phyloP scores from a whole-genome alignment of 192 early-diverging fungal species.

The Coemansia sp. region DNA sequence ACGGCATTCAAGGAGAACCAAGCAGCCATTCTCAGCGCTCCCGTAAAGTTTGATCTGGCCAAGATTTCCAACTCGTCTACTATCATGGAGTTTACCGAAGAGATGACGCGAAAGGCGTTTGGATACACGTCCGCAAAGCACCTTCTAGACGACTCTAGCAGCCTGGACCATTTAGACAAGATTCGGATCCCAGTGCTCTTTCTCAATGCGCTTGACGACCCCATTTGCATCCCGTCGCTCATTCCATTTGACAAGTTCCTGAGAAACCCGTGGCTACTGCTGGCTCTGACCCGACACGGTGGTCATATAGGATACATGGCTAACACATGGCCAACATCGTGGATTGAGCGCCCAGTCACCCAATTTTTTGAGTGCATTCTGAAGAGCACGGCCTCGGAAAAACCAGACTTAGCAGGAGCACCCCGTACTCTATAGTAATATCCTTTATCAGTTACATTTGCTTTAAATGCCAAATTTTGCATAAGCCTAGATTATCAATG shows the following conservation, averaged over 20 bases:
- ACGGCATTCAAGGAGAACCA: conserved; percentile 45
- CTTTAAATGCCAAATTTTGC: too few species aligned
- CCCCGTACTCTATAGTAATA: too few species aligned
- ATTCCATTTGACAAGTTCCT: conserved; percentile 72
- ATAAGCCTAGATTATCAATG: too few species aligned
- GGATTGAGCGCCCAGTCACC: conserved; percentile 46
- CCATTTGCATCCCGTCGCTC: conserved; percentile 65
- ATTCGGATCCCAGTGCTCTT: conserved; percentile 80
- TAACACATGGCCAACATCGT: conserved; percentile 38
- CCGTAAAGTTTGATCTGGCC: conserved; percentile 45
- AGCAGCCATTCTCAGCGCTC: conserved; percentile 45
- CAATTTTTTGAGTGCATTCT: conserved; percentile 47
- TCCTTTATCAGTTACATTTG: too few species aligned
- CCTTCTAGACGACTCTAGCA: conserved; percentile 70
- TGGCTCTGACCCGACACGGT: conserved; percentile 76
- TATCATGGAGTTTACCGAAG: conserved; percentile 84
- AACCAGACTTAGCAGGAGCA: not conserved
- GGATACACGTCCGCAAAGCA: conserved; percentile 81
- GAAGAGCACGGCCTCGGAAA: conserved; percentile 4
- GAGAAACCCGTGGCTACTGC: conserved; percentile 73
- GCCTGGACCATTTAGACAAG: conserved; percentile 54
- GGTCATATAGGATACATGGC: conserved; percentile 84
- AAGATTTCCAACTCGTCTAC: conserved; percentile 55
- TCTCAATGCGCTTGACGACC: conserved; percentile 85
- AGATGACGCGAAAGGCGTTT: conserved; percentile 70